Evolutionary conservation across 768 basidiomycete species (phyloP).

Genomic region (Kwoniella sp.): DNA sequence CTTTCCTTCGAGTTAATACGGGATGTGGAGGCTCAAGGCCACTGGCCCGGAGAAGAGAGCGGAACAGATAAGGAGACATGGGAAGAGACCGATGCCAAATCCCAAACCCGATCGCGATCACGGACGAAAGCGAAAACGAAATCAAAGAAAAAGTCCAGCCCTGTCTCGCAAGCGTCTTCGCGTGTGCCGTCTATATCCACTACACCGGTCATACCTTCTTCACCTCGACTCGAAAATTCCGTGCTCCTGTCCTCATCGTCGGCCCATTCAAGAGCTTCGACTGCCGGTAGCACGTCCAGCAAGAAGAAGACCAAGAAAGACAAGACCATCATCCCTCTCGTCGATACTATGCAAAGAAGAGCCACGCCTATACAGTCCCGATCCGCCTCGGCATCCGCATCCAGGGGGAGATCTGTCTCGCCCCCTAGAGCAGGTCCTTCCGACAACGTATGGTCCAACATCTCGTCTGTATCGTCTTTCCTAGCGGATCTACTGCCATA

Average conservation of each 20-base stretch:
- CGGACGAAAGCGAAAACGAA: slow-evolving; percentile 8
- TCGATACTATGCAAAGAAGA: slow-evolving; percentile 44
- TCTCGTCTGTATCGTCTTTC: slow-evolving; percentile 43
- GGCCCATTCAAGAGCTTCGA: slow-evolving; percentile 17
- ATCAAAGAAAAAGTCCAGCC: slow-evolving; percentile 6
- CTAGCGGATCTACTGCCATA: slow-evolving; percentile 39
- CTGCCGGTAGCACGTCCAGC: slow-evolving; percentile 1
- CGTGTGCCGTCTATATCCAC: slow-evolving; percentile 12
- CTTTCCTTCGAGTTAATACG: slow-evolving; percentile 47
- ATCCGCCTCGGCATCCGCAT: slow-evolving; percentile 23
- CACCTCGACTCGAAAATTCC: slow-evolving; percentile 6
- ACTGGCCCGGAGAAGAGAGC: slow-evolving; percentile 42
- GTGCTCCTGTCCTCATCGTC: slow-evolving; percentile 8
- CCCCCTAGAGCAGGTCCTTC: slow-evolving; percentile 18
- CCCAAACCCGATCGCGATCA: background rate
- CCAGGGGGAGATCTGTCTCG: slow-evolving; percentile 10
- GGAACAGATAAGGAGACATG: slow-evolving; percentile 6
- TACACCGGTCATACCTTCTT: background rate
- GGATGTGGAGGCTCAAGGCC: slow-evolving; percentile 36
- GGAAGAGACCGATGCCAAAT: slow-evolving; percentile 2
- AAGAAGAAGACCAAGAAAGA: slow-evolving; percentile 28
- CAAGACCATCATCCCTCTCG: slow-evolving; percentile 29
- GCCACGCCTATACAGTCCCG: slow-evolving; percentile 27
- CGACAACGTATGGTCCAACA: slow-evolving; percentile 43
- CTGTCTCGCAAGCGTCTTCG: slow-evolving; percentile 7